phyloP scores from a whole-genome alignment of 352 stramenopile genomes.

The Pythium aristosporum region DNA sequence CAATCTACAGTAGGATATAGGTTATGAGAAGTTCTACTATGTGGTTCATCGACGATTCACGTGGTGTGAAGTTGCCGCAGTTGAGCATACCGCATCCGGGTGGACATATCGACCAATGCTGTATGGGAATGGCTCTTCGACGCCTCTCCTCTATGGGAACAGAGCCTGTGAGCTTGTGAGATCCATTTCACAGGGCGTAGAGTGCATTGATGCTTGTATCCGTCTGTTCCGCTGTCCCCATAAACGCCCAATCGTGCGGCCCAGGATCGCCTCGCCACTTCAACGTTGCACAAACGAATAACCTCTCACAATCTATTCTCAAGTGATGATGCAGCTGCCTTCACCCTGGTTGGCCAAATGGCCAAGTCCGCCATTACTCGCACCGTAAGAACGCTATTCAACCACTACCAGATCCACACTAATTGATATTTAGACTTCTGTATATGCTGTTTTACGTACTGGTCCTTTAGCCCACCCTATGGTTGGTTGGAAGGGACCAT shows the following conservation, averaged over 20 bases:
- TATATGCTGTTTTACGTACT: not conserved
- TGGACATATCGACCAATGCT: no score
- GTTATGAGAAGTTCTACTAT: not conserved
- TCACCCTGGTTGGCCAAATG: not conserved
- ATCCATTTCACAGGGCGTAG: not conserved
- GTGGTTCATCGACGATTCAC: not conserved
- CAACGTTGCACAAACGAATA: constrained; percentile 29
- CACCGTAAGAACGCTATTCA: not conserved
- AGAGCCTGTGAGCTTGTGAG: no score
- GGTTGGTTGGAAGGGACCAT: constrained; percentile 21
- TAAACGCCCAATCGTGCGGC: constrained; percentile 6
- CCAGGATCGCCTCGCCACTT: constrained; percentile 22
- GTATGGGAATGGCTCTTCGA: no score
- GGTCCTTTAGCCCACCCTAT: constrained; percentile 17
- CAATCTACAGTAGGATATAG: not conserved
- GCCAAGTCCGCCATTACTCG: not conserved
- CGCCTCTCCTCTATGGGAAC: no score
- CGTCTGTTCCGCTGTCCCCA: not conserved
- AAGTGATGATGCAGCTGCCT: constrained; percentile 1
- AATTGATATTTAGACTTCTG: no score
- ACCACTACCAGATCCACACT: constrained; percentile 3
- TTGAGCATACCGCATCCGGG: no score
- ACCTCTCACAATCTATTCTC: constrained; percentile 15
- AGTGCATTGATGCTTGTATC: not conserved
- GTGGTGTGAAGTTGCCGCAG: not conserved